Conservation (phyloP, 768 basidiomycete genomes). For the Auricularia auricula-judae region DNA sequence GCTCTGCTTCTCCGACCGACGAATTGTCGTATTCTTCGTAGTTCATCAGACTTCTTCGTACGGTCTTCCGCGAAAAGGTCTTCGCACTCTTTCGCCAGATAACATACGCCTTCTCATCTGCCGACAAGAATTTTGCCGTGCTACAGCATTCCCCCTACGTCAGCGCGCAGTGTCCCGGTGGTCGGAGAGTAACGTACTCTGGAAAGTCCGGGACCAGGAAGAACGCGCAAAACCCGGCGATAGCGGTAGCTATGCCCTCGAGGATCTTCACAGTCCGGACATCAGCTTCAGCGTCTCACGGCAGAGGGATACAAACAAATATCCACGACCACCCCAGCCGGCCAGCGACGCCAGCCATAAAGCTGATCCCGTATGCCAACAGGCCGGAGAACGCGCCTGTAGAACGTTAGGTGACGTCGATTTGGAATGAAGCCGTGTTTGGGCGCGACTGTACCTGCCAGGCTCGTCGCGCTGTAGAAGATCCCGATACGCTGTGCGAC, state of each 20-base stretch:
- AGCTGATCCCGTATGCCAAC: constrained; percentile 43
- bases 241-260: constrained; percentile 52
- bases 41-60: too few relatives aligned
- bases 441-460: constrained; percentile 21
- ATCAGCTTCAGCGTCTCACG: too few relatives aligned
- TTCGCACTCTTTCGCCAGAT: constrained; percentile 43
- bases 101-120: constrained; percentile 45
- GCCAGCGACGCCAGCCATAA: constrained; percentile 36
- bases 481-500: constrained; percentile 49
- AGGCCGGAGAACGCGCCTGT: constrained; percentile 52
- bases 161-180: background rate
- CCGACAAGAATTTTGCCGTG: constrained; percentile 49
- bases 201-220: background rate
- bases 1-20: constrained; percentile 50
- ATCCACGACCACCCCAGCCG: constrained; percentile 58
- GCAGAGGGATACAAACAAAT: constrained; percentile 27
- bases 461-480: constrained; percentile 55
- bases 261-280: constrained; percentile 31
- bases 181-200: background rate
- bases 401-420: too few relatives aligned
- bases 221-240: constrained; percentile 41
- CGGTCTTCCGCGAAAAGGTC: too few relatives aligned
- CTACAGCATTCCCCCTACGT: constrained; percentile 12
- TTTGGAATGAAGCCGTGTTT: too few relatives aligned
- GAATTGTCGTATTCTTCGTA: constrained; percentile 42